Conservation (phyloP, 2,329 filamentous ascomycete species). For the Colletotrichum graminicola region DNA sequence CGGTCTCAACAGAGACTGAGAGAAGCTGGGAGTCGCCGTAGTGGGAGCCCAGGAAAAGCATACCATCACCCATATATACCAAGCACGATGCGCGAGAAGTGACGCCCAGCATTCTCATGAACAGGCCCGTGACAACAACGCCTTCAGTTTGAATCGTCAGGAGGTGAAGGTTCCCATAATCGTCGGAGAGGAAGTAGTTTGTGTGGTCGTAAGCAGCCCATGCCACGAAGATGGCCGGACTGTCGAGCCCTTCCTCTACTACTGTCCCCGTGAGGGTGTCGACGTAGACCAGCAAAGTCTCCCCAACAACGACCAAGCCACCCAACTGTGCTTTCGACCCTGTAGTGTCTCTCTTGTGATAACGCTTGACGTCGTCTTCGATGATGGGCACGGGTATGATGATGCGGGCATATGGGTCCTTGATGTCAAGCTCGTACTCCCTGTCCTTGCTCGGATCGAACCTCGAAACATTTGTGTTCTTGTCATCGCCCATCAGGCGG, state of each 20-base stretch:
- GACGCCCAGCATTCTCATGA: conserved; percentile 71
- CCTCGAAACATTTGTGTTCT: conserved; percentile 63
- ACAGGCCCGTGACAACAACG: conserved; percentile 78
- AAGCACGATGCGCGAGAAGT: conserved; percentile 83
- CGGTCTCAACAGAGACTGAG: conserved; percentile 60
- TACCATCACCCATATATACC: conserved; percentile 79
- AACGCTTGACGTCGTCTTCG: conserved; percentile 69
- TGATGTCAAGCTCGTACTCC: conserved; percentile 65
- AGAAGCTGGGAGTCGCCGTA: conserved; percentile 92
- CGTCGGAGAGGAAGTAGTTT: conserved; percentile 89
- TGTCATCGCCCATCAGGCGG: conserved; percentile 69
- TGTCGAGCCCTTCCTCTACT: conserved; percentile 73
- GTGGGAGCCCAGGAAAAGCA: conserved; percentile 91
- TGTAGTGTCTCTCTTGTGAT: conserved; percentile 68
- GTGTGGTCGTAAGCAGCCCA: conserved; percentile 89
- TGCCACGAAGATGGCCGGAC: conserved; percentile 88
- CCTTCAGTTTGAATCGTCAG: conserved; percentile 79
- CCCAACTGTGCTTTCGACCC: conserved; percentile 70
- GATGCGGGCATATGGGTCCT: conserved; percentile 69
- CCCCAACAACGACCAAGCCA: conserved; percentile 80
- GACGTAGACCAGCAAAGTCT: conserved; percentile 87
- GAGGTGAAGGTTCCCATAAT: conserved; percentile 89
- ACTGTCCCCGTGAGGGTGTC: conserved; percentile 79
- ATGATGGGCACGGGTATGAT: conserved; percentile 72
- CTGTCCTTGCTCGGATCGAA: conserved; percentile 69